Evolutionary conservation across 2,329 filamentous ascomycete species (phyloP), one percentile per base, ranked within the genome.

Genomic region (Stachybotrys echinatus): DNA sequence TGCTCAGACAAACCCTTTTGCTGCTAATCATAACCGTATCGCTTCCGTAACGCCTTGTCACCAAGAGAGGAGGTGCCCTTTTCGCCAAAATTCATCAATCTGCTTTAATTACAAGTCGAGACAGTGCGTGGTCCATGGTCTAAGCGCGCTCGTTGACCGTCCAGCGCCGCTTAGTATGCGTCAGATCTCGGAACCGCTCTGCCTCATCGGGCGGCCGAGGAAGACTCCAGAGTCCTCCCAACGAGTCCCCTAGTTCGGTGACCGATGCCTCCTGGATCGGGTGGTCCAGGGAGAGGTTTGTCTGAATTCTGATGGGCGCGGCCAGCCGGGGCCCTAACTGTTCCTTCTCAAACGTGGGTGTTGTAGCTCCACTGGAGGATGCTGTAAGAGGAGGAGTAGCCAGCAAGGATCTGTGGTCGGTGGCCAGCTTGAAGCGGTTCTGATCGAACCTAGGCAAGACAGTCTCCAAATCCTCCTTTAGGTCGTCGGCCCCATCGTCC

Each of bases 381-480:
- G 17, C 38, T 20, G 38, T 40, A 62, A 55, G 5, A 14, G 58
- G 52, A 3, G 59, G 52, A 31, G 53, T 55, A 18, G 38, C 17
- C 12, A 40, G 38, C 17, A n/a, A 8, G 19, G 19, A 22, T 27
- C 20, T 17, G 6, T 27, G 46, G 10, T 45, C 49, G 19, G 27
- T 43, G 12, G 52, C 42, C 12, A 56, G 40, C 20, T 60, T 54
- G 48, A 68, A 67, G 6, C 53, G 66, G 54, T 65, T 68, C 49
- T 70, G 66, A 44, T 74, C 73, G 59, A 83, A 81, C 58, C 81
- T 74, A 2, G 79, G 70, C 5, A 80, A 66, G 58, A 80, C 71
- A 46, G 71, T 63, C 45, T 77, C 73, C 34, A 77, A 72, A n/a
- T 77, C 73, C 2, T 79, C 76, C 27, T 58, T 56, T 6, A 62